These are phyloP conservation scores for Aspergillus viridinutans DNA, from an alignment of 2,329 filamentous ascomycete species.

Conservation along the genomic window DNA sequence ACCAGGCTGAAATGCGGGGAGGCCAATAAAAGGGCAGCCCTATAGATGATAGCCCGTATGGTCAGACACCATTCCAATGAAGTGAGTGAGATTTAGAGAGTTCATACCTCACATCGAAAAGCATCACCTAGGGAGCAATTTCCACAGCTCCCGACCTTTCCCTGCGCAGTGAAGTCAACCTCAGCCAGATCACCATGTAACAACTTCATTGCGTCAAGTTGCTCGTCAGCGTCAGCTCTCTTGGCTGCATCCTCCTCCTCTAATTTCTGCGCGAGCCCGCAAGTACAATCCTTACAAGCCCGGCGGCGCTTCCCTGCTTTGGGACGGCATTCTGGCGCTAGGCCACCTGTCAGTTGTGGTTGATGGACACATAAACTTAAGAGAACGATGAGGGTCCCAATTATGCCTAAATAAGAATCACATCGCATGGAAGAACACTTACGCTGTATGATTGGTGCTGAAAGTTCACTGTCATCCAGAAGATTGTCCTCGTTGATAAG, in stretches of 20 bases:
- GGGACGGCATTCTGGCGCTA: slow-evolving; percentile 81
- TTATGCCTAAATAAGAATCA: background rate
- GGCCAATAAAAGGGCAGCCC: slow-evolving; percentile 76
- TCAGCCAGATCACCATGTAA: slow-evolving; percentile 72
- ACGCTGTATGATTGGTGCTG: slow-evolving; percentile 75
- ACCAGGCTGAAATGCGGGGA: slow-evolving; percentile 94
- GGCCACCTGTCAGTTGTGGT: slow-evolving; percentile 5
- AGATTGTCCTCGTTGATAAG: slow-evolving; percentile 88
- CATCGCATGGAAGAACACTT: slow-evolving; percentile 38
- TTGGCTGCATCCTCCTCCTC: slow-evolving; percentile 76
- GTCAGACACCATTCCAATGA: background rate
- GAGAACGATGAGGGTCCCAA: slow-evolving; percentile 3
- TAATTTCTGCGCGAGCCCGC: slow-evolving; percentile 79
- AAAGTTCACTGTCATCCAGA: slow-evolving; percentile 78
- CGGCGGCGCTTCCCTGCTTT: slow-evolving; percentile 75
- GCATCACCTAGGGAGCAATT: slow-evolving; percentile 94
- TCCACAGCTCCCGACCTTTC: slow-evolving; percentile 90
- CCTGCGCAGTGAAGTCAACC: slow-evolving; percentile 95
- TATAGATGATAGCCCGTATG: background rate
- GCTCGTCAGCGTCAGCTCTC: slow-evolving; percentile 60
- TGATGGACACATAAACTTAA: background rate
- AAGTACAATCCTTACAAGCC: slow-evolving; percentile 97
- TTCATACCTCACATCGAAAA: slow-evolving; percentile 59
- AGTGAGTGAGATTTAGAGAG: background rate
- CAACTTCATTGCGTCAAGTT: slow-evolving; percentile 56